Percentiles rank a stretch among this genome's conserved stretches.
phyloP scores from a whole-genome alignment of 2,329 filamentous ascomycete genomes.

The Aspergillus glaucus region DNA sequence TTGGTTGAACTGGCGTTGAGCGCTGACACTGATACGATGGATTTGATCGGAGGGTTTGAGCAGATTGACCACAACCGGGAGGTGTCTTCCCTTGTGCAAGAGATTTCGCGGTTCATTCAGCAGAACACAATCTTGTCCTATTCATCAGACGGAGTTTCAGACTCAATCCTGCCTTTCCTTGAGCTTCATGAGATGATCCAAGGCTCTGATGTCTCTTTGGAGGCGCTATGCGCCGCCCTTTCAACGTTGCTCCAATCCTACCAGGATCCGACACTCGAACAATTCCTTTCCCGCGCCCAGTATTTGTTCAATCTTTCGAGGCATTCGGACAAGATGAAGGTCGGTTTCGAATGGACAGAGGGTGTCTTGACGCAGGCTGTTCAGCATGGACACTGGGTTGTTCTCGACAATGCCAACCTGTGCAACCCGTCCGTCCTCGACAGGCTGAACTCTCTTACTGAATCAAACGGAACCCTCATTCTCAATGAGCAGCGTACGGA shows the following conservation, averaged over 20 bases:
- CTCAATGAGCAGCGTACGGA: conserved; percentile 88
- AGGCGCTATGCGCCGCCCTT: conserved; percentile 26
- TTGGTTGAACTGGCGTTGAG: conserved; percentile 84
- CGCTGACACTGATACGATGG: conserved; percentile 92
- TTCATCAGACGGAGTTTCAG: conserved; percentile 15
- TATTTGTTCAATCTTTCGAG: conserved; percentile 49
- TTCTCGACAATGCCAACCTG: conserved; percentile 94
- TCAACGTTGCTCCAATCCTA: conserved; percentile 36
- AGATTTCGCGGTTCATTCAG: conserved; percentile 50
- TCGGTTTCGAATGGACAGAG: conserved; percentile 93
- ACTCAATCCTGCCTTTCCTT: conserved; percentile 20
- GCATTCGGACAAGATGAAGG: conserved; percentile 55
- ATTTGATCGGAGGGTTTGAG: conserved; percentile 93
- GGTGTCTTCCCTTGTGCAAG: conserved; percentile 54
- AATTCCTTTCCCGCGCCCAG: conserved; percentile 45
- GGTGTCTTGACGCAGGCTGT: conserved; percentile 85
- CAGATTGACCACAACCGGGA: conserved; percentile 78
- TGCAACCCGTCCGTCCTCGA: conserved; percentile 94
- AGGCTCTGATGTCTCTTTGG: conserved; percentile 20
- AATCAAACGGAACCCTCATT: conserved; percentile 78
- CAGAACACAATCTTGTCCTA: conserved; percentile 26
- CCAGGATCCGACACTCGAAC: conserved; percentile 42
- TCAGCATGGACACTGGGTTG: conserved; percentile 80
- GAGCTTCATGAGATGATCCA: conserved; percentile 28
- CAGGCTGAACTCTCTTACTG: conserved; percentile 85